phyloP scores from a whole-genome alignment of 495 filamentous ascomycete species.

The Neurospora terricola region DNA sequence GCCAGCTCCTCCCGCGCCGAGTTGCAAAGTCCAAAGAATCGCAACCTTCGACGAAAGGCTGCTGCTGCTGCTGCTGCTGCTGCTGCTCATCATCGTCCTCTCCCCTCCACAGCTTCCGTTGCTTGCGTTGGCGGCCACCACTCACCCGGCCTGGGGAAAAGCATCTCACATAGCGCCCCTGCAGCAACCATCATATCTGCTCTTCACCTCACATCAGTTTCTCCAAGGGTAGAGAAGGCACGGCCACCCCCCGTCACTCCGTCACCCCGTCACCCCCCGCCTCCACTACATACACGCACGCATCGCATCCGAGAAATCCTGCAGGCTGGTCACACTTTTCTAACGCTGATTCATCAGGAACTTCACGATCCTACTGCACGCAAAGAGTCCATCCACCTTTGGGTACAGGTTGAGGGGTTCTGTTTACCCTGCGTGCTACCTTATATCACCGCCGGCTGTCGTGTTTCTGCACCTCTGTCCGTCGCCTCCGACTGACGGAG shows the following conservation, averaged over 20 bases:
- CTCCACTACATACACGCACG: conserved; percentile 8
- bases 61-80: background rate
- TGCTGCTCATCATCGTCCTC: background rate
- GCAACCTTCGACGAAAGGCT: background rate
- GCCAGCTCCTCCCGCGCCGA: background rate
- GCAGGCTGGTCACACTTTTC: conserved; percentile 26
- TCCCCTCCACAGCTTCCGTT: background rate
- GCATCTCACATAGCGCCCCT: conserved; percentile 1
- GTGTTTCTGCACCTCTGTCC: background rate
- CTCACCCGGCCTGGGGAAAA: conserved; percentile 14
- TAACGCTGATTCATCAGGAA: conserved; percentile 19
- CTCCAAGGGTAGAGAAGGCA: background rate
- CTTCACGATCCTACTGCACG: conserved; percentile 4
- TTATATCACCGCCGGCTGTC: background rate
- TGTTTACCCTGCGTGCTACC: background rate
- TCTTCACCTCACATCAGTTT: background rate
- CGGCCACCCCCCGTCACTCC: conserved; percentile 1
- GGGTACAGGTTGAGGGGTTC: background rate
- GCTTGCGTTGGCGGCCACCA: conserved; percentile 1
- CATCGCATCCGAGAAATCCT: conserved; percentile 21
- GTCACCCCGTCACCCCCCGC: conserved; percentile 11
- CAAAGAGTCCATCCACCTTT: background rate
- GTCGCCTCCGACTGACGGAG: background rate
- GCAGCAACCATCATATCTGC: conserved; percentile 4
- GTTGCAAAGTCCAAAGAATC: background rate